Evolutionary conservation across 2,329 filamentous ascomycete species (phyloP).

Genomic region (Alternaria sp.): DNA sequence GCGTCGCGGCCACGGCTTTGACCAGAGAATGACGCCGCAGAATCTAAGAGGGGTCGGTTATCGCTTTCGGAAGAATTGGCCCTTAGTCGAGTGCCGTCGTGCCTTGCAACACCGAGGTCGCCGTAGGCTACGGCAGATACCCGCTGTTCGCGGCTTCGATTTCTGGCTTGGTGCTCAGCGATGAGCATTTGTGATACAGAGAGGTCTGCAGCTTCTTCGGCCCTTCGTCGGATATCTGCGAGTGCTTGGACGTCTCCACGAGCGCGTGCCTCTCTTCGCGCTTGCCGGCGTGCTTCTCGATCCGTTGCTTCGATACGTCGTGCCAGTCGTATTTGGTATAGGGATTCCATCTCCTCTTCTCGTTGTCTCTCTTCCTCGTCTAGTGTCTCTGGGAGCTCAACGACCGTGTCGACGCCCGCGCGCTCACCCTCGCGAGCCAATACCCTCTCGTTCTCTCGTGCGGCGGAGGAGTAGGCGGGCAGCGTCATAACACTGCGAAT

Average conservation of each 20-base stretch:
- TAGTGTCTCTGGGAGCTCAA: slow-evolving; percentile 81
- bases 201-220: slow-evolving; percentile 53
- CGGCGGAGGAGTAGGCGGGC: slow-evolving; percentile 79
- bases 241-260: slow-evolving; percentile 75
- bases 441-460: slow-evolving; percentile 79
- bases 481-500: slow-evolving; percentile 94
- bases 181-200: slow-evolving; percentile 57
- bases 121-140: slow-evolving; percentile 80
- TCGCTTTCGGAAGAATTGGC: slow-evolving; percentile 79
- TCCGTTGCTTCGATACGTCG: slow-evolving; percentile 79
- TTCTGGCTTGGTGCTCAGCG: slow-evolving; percentile 63
- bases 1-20: slow-evolving; percentile 34
- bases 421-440: slow-evolving; percentile 90
- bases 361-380: slow-evolving; percentile 81
- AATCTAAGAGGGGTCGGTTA: slow-evolving; percentile 73
- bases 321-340: slow-evolving; percentile 87
- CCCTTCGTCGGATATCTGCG: slow-evolving; percentile 64
- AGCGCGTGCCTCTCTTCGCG: slow-evolving; percentile 74
- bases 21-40: slow-evolving; percentile 69
- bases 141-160: slow-evolving; percentile 69
- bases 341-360: slow-evolving; percentile 89
- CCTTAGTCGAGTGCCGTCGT: slow-evolving; percentile 78
- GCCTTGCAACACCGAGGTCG: slow-evolving; percentile 76
- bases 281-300: slow-evolving; percentile 75
- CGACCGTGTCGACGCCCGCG: slow-evolving; percentile 86